These are phyloP conservation scores for Agarophyton chilense DNA, from an alignment of 23 red algal species.

Conservation along the genomic window DNA sequence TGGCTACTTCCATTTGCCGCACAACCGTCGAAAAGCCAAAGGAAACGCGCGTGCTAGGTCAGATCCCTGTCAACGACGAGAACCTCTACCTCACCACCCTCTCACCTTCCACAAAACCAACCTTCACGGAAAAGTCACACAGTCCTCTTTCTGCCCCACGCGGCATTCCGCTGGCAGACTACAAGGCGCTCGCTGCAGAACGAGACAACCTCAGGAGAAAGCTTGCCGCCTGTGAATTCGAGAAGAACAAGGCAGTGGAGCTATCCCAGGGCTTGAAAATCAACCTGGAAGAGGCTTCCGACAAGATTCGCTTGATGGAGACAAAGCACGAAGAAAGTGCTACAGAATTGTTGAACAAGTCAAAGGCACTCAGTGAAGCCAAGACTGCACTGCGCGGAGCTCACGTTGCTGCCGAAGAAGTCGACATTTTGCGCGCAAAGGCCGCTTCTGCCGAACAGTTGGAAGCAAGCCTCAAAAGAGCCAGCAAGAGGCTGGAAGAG, in stretches of 20 bases:
- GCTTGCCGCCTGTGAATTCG: conserved; percentile 24
- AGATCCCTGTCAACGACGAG: conserved; percentile 30
- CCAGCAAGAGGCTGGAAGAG: conserved; percentile 58
- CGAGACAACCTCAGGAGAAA: conserved; percentile 51
- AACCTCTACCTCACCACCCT: neutral
- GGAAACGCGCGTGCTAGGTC: conserved; percentile 7
- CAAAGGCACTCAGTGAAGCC: conserved; percentile 32
- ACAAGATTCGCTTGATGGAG: conserved; percentile 34
- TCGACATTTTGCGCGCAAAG: conserved; percentile 42
- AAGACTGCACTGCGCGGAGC: conserved; percentile 29
- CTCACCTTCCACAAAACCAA: neutral
- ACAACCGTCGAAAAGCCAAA: conserved; percentile 12
- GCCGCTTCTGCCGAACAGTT: conserved; percentile 45
- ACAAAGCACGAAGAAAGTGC: neutral
- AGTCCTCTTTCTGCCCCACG: conserved; percentile 14
- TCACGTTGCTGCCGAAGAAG: conserved; percentile 54
- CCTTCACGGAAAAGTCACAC: neutral
- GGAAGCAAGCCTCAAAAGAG: conserved; percentile 55
- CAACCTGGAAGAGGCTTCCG: conserved; percentile 57
- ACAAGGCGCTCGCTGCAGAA: conserved; percentile 62
- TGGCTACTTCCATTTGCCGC: conserved; percentile 36
- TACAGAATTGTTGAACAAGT: conserved; percentile 32
- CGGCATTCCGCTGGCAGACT: conserved; percentile 43
- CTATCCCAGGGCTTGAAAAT: conserved; percentile 16
- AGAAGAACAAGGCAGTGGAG: conserved; percentile 24